Evolutionary conservation across 164 flowering plant species (phyloP).

Genomic region (Pachysandra terminalis): DNA sequence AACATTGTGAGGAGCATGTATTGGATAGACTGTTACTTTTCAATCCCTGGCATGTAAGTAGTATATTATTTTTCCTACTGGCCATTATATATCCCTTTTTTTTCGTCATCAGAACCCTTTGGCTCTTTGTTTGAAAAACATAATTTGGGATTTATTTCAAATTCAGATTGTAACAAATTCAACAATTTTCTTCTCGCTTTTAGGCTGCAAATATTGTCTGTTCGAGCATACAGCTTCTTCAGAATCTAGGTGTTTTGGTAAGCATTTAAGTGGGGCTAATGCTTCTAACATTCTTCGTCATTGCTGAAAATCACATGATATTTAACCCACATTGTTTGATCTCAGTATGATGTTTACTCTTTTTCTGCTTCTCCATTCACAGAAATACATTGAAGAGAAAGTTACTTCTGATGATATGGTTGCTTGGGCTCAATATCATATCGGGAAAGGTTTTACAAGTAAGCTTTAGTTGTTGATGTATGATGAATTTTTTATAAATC

Average conservation of each 20-base stretch:
- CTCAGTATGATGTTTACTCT: not conserved
- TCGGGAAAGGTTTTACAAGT: constrained; percentile 76
- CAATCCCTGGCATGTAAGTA: no score
- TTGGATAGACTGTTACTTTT: not conserved
- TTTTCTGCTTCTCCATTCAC: constrained; percentile 14
- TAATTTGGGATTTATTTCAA: not conserved
- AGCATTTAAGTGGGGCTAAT: constrained; percentile 10
- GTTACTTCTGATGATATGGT: constrained; percentile 46
- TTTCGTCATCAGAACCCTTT: no score
- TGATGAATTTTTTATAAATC: not conserved
- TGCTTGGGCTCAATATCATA: constrained; percentile 52
- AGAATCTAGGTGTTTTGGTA: constrained; percentile 55
- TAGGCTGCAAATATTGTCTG: constrained; percentile 81
- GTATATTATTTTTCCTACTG: not conserved
- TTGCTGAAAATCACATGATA: not conserved
- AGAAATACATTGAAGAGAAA: constrained; percentile 70
- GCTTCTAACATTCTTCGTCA: not conserved
- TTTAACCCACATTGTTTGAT: not conserved
- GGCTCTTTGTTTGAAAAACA: no score
- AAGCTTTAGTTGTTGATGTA: constrained; percentile 3
- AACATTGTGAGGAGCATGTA: not conserved
- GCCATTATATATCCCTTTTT: not conserved
- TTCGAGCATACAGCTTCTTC: constrained; percentile 83
- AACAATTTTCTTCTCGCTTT: constrained; percentile 2
- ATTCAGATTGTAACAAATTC: not conserved